Evolutionary conservation across 805 yeast genomes (phyloP), one percentile per base, ranked within the genome.

Genomic region (Metschnikowia dekortorum): DNA sequence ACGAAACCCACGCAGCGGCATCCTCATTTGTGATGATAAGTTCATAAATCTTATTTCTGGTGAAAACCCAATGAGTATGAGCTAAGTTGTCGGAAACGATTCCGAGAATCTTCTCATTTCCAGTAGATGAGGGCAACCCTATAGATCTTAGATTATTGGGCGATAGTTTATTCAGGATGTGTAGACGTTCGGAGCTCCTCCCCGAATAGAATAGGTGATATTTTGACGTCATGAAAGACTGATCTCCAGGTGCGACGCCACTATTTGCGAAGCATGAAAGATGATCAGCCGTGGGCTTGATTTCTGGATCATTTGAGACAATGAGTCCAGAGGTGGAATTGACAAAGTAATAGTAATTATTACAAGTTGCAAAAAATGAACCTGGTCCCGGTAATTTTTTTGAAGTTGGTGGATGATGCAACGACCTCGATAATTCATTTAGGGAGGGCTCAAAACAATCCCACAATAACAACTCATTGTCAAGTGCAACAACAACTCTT

Each of bases 51-150:
- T 74, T 74, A 5, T 68, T 61, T 10, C 70, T 65, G 0, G 94
- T 81, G 58, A 73, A 88, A 3, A 87, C 66, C 99, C 99, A 94
- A 58, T 73, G 87, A 0, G 98, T 87, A 1, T 73, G 13, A 77
- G 63, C 38, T 60, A 59, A 40, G 33, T 59, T 49, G 49, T 73
- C 78, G 6, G 67, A 64, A 0, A 66, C 57, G 2, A 71, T 53
- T 4, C 73, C 75, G 16, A 61, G 13, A 1, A 68, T 49, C 14
- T 47, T 44, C 18, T 53, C 57, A 4, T 45, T 44, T 11, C 34
- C 42, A 5, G 36, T n/a, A 6, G 39, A 29, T 5, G 39, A 8
- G 7, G 33, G 50, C 46, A 32, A 53, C 14, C 39, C 16, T 22
- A 45, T 44, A 28, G 37, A 48, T 36, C 30, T 42, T 29, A 52